Evolutionary conservation across 192 early-diverging fungal species (phyloP), one percentile per base, ranked within the genome.

Genomic region (Entophlyctis luteolus): DNA sequence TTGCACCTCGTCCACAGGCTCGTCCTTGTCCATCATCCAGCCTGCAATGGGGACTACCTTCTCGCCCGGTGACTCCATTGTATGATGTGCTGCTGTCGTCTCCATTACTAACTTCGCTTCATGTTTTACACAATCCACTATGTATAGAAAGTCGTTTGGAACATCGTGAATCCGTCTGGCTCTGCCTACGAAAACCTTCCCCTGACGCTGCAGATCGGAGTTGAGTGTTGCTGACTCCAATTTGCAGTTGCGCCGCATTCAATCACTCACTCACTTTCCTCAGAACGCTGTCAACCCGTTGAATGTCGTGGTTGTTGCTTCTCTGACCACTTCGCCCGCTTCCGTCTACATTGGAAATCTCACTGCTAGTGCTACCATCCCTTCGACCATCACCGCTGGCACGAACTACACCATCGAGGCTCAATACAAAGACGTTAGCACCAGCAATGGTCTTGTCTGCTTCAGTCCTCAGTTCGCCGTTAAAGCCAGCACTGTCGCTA

Each of bases 371-470:
- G 57, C 6, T 4, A 59, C 57, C 27, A 39, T 59, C 25, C 57
- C 57, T 3, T 3, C 39, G 39, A 12, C 4, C 3, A 18, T 39
- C 12, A 3, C 37, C 3, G 35, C 57, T 59, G 37, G 10, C 8
- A 3, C 4, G n/a, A 59, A 59, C 57, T 59, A 59, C 57, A 59
- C 57, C 25, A n/a, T 59, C n/a, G 57, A 59, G 25, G 57, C 57
- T 3, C 4, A 59, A 25, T 59, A 39, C 37, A 5, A 4, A 3
- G 57, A 59, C 38, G 3, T 10, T 16, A 25, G 4, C n/a, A 25
- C 10, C 3, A 18, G 6, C 32, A 34, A 32, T 25, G 25, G 14
- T 6, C 33, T 59, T 23, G 33, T 42, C 18, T 59, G 57, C 38
- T 59, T 39, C 57, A 20, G 6, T 10, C 57, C 57, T 6, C 35